phyloP scores from a whole-genome alignment of 2,329 filamentous ascomycete species.

The Macroventuria anomochaeta region DNA sequence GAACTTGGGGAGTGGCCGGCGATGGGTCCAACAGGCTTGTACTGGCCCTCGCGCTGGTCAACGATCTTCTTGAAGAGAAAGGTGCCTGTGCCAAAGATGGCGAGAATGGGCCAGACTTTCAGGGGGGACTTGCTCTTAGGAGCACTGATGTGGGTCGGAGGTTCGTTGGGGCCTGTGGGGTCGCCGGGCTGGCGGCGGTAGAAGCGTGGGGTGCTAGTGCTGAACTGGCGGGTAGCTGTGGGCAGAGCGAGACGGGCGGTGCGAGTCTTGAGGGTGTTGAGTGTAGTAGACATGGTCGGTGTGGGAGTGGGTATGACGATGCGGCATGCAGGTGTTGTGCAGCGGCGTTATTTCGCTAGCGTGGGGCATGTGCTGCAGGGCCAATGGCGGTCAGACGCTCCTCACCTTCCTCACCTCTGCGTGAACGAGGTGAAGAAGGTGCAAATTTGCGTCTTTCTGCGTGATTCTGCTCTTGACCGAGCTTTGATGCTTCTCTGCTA shows the following conservation, averaged over 20 bases:
- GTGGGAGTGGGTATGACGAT: constrained; percentile 34
- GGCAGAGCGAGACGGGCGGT: constrained; percentile 17
- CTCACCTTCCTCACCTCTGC: constrained; percentile 2
- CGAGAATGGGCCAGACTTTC: constrained; percentile 54
- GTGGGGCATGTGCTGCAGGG: constrained; percentile 21
- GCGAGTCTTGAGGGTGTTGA: constrained; percentile 24
- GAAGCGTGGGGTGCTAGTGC: constrained; percentile 26
- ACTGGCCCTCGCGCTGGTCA: constrained; percentile 52
- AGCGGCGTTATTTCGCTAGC: constrained; percentile 32
- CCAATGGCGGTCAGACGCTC: constrained; percentile 1
- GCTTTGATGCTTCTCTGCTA: constrained; percentile 3
- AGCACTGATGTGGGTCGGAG: constrained; percentile 39
- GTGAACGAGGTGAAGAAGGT: neutral
- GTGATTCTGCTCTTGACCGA: neutral
- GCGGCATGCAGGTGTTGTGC: constrained; percentile 31
- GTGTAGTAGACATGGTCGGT: constrained; percentile 41
- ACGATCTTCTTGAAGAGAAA: constrained; percentile 56
- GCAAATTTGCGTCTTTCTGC: constrained; percentile 7
- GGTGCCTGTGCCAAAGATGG: constrained; percentile 56
- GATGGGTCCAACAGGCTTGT: constrained; percentile 37
- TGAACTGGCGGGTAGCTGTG: constrained; percentile 32
- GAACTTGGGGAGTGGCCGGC: constrained; percentile 43
- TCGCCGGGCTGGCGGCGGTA: constrained; percentile 46
- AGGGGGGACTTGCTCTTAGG: constrained; percentile 49
- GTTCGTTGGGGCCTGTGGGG: constrained; percentile 49